Base-by-base conservation (phyloP, 2,329 filamentous ascomycete species). In the Huntiella abstrusa region DNA sequence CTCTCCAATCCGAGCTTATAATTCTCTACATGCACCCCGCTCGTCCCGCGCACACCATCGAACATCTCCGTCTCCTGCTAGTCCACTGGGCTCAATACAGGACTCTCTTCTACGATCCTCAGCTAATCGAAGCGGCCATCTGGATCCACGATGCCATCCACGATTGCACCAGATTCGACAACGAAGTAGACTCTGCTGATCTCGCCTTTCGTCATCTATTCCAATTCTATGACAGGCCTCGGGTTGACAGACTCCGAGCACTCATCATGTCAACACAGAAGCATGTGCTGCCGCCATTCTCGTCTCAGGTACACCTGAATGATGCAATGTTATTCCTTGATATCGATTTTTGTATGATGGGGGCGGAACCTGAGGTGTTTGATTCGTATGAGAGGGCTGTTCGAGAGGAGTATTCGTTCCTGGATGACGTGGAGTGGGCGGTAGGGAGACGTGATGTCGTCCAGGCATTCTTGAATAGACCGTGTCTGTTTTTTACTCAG, bases 131-230 rank as follows among this genome's bases (percentile, higher is more conserved):
- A 38, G 44, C 44, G 6, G 47, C 47, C 19, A 51, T 49, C 22
- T 51, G 47, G 47, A 36, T 49, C 13, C 47, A 51, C 37, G 49
- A 49, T 28, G 44, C 47, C 13, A 35, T 49, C n/a, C 45, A 49
- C 37, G 44, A 51, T 33, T 35, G 47, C 6, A n/a, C n/a, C n/a
- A n/a, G n/a, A n/a, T n/a, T n/a, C 12, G 38, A 47, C 37, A 50
- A 57, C 28, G 60, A 62, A 1, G 58, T 51, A 10, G 57, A 60
- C 5, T 59, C 59, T 40, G 60, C 61, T 28, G 45, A 51, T 41
- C 42, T 48, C n/a, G 43, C 32, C 15, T 17, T 33, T 4, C 35
- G 37, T 6, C 34, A 43, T 16, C 40, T 51, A 5, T 15, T 19
- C 5, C 10, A 15, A 6, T 35, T 28, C 12, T 7, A 42, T 3